Evolutionary conservation across 2,329 filamentous ascomycete genomes (phyloP).

Genomic region (Scopulariopsis brevicaulis): DNA sequence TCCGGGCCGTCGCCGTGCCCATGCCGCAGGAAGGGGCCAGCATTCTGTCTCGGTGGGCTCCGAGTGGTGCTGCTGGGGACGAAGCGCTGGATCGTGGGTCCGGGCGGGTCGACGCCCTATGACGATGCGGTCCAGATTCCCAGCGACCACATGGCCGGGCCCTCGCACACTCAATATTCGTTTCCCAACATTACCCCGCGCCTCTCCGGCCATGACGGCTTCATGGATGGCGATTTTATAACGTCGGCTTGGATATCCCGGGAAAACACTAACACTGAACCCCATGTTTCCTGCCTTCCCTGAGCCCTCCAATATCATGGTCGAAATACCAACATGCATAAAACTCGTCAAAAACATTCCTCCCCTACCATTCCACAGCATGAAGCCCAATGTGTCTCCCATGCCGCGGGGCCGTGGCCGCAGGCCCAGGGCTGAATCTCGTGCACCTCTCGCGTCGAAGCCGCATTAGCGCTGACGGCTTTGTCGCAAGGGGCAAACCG

Average conservation of each 20-base stretch:
- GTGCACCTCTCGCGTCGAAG: neutral
- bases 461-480: neutral
- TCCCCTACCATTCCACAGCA: too few relatives aligned
- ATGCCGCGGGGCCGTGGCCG: neutral
- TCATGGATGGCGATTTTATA: too few relatives aligned
- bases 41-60: neutral
- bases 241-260: too few relatives aligned
- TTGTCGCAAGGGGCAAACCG: neutral
- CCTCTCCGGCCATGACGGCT: too few relatives aligned
- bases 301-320: neutral
- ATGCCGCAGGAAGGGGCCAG: neutral
- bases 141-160: neutral
- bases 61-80: neutral
- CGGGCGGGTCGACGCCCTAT: neutral
- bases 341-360: too few relatives aligned
- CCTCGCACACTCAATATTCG: too few relatives aligned
- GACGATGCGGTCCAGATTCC: neutral
- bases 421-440: too few relatives aligned
- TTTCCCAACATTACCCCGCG: too few relatives aligned
- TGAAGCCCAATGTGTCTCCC: neutral
- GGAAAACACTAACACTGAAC: too few relatives aligned
- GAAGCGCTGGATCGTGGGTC: neutral
- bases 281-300: neutral
- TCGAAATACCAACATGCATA: too few relatives aligned
- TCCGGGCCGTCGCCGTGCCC: neutral